A percentile compares a stretch with the other conserved stretches of the same genome.
Evolutionary conservation across 768 basidiomycete species (phyloP).

Genomic region (Boletus edulis): DNA sequence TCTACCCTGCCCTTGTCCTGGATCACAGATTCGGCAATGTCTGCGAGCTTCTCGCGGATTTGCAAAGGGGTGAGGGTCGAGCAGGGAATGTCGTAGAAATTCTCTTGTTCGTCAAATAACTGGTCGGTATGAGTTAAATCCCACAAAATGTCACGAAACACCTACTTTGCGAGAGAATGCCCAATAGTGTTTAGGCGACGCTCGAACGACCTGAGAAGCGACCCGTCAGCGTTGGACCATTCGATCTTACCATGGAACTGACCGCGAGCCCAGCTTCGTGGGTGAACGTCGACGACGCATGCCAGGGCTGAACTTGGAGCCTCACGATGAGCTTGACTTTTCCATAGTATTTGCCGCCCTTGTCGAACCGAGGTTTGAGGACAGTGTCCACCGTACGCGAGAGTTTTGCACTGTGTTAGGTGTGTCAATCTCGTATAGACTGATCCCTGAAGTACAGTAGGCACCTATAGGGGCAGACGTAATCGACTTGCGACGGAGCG

Average conservation of each 20-base stretch:
- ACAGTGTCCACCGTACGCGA: constrained; percentile 56
- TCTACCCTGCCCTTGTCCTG: constrained; percentile 44
- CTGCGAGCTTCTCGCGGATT: constrained; percentile 71
- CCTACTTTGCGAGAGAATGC: constrained; percentile 64
- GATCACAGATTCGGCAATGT: constrained; percentile 54
- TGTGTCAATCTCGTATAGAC: not conserved
- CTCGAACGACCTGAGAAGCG: constrained; percentile 54
- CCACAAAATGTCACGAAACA: not conserved
- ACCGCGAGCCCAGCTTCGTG: constrained; percentile 86
- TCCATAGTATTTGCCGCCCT: constrained; percentile 61
- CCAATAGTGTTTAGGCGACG: constrained; percentile 81
- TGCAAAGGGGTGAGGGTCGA: constrained; percentile 65
- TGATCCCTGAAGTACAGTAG: not conserved
- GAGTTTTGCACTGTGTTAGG: constrained; percentile 51
- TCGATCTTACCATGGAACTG: constrained; percentile 13
- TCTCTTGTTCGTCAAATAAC: constrained; percentile 73
- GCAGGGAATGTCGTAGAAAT: constrained; percentile 78
- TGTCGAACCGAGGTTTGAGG: constrained; percentile 55
- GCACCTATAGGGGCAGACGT: constrained; percentile 82
- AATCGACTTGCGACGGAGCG: constrained; percentile 57
- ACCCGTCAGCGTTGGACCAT: not conserved
- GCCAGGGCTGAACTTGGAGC: constrained; percentile 79
- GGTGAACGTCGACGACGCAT: constrained; percentile 66
- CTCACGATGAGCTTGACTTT: constrained; percentile 75
- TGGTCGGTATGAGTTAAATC: constrained; percentile 24